Base-by-base conservation (phyloP, 2,329 filamentous ascomycete genomes). In the Scytalidium lignicola region DNA sequence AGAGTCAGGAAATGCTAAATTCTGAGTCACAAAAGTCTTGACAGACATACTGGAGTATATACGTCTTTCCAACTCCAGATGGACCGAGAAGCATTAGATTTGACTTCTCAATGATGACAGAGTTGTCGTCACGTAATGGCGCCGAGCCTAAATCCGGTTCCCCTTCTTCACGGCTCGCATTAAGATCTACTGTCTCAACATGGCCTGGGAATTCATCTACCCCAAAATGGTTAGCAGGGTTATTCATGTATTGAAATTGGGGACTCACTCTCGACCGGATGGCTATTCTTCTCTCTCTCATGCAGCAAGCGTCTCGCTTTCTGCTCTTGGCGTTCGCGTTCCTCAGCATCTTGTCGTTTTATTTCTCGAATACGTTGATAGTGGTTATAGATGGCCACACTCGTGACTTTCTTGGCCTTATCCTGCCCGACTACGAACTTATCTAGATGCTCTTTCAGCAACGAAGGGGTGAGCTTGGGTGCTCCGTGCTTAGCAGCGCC, bases 351-450 rank as follows among this genome's bases (percentile, higher is more conserved):
- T 51, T 85, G 82, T 44, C 90, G 76, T 61, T 90, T 79, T 20
- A 86, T 63, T 67, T 87, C 83, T 59, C 91, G 84, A 51, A 96
- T 80, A 43, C 88, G 82, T 68, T 96, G 90, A 65, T 97, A 96
- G 66, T 99, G 93, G 64, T 97, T 96, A 72, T 95, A 96, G 22
- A 99, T 88, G 6, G 92, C 90, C 3, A 92, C 86, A 55, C 90
- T 93, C 55, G 97, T 83, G 13, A 91, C 88, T 68, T 95, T 95
- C 75, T 99, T 93, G 15, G 93, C 90, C 51, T 90, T 83, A 57
- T 96, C 90, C 68, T 99, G 93, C 39, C 92, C 93, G 3, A 99
- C 92, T 1, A 99, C 92, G 65, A 95, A 99, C 64, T 93, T 88
- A 65, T 99, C 93, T 26, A 97, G 82, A 61, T 93, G 87, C 62